Evolutionary conservation across 2,329 filamentous ascomycete species (phyloP), one percentile per base, ranked within the genome.

Genomic region (Stenocarpella maydis): DNA sequence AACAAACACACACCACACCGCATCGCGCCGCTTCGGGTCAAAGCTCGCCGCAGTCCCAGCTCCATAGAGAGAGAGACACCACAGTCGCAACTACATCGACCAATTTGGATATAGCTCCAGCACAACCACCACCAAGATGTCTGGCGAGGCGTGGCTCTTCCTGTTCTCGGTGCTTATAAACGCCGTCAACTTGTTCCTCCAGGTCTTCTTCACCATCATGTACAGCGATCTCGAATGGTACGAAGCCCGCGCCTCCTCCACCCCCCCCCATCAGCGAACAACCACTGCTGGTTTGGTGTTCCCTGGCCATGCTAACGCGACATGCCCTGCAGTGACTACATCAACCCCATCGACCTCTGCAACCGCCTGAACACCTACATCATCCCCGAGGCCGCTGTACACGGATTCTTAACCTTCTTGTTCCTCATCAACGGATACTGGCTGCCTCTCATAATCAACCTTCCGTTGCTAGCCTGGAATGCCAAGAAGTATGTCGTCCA

Each of bases 191-290:
- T 89, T 99, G 79, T 99, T 99, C 84, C 88, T 99, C 69, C 97
- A 99, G 86, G 96, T 99, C 77, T 99, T 99, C 89, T 99, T 99
- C 86, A 99, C 96, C 70, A 99, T 99, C 80, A 99, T 99, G 97
- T 99, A 98, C 86, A 97, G 94, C 83, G 96, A 99, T 88, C 85
- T 99, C 78, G 96, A 99, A 92, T 99, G 96, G 95, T 97, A 86
- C 78, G 69, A 61, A 10, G 26, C 28, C 19, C 34, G 24, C n/a
- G n/a, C 61, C 52, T 49, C 47, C 31, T 41, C 14, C n/a, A n/a
- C 14, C 14, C 21, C 39, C 17, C 31, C 17, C 4, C 41, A 21
- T 19, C 8, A 37, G 24, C 50, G 26, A 50, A 4, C 10, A 45
- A 19, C 49, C 47, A 4, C 14, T 19, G 58, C 26, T 45, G 28